Evolutionary conservation across 2,329 filamentous ascomycete species (phyloP).

Genomic region (Emericellopsis atlantica): DNA sequence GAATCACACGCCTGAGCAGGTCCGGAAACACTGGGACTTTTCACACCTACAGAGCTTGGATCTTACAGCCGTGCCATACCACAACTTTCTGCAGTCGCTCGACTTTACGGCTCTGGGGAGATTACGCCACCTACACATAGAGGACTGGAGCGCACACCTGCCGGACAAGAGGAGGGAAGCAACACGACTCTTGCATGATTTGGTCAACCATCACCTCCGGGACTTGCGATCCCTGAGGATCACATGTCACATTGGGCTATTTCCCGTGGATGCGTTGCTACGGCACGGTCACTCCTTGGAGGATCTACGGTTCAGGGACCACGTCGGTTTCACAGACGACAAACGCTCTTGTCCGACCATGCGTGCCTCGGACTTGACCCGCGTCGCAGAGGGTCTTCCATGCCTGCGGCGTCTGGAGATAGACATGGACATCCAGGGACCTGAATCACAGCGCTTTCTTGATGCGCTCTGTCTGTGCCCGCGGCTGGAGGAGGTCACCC

Average conservation of each 20-base stretch:
- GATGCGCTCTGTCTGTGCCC: slow-evolving; percentile 23
- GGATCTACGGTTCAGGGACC: slow-evolving; percentile 28
- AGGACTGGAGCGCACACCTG: slow-evolving; percentile 31
- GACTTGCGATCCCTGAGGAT: slow-evolving; percentile 24
- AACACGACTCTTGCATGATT: slow-evolving; percentile 21
- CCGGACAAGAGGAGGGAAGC: slow-evolving; percentile 23
- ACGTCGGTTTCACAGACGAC: slow-evolving; percentile 30
- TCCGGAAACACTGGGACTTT: slow-evolving; percentile 31
- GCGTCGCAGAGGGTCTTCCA: slow-evolving; percentile 17
- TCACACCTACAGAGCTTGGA: slow-evolving; percentile 25
- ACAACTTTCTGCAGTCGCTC: slow-evolving; percentile 29
- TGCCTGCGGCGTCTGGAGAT: slow-evolving; percentile 28
- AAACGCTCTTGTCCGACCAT: slow-evolving; percentile 27
- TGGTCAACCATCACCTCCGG: slow-evolving; percentile 23
- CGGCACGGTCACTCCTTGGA: slow-evolving; percentile 23
- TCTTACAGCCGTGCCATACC: slow-evolving; percentile 29
- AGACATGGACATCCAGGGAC: slow-evolving; percentile 28
- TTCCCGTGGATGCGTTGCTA: slow-evolving; percentile 25
- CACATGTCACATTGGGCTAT: slow-evolving; percentile 25
- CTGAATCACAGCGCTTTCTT: slow-evolving; percentile 23
- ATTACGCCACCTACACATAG: slow-evolving; percentile 24
- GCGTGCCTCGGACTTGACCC: slow-evolving; percentile 15
- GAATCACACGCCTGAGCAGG: slow-evolving; percentile 25
- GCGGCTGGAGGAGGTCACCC: slow-evolving; percentile 22
- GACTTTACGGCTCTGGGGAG: slow-evolving; percentile 19